Evolutionary conservation across 768 basidiomycete species (phyloP), one percentile per base, ranked within the genome.

Genomic region (Xerocomus spinulosus): DNA sequence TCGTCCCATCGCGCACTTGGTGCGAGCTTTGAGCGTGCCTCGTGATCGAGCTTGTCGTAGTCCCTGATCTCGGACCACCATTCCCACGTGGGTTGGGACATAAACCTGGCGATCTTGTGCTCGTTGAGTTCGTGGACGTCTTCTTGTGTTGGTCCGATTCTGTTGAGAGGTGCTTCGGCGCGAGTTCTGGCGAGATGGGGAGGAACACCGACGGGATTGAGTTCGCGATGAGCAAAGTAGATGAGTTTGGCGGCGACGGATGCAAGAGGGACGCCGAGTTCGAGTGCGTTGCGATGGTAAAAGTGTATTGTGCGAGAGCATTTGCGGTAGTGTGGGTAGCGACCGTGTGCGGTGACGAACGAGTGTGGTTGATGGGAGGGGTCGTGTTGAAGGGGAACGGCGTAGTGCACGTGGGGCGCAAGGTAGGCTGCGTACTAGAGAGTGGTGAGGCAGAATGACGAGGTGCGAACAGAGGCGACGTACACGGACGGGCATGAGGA

Each of bases 341-440:
- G 60, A 0, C 79, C 78, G 40, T 79, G 77, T 0, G 54, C 61
- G 4, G 72, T 70, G 23, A 57, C 38, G 39, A 71, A 51, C 2
- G 72, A 68, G 43, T 60, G 56, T 24, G 64, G 57, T 15, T 40
- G 51, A 14, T 57, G 50, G 3, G 43, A 34, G 23, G 42, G 34
- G 48, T 53, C 52, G 42, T 47, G 44, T 1, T 55, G 43, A 26
- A 81, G 69, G 0, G 86, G 84, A 29, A 87, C 66, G 45, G 63
- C 26, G 57, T 74, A 81, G 58, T 85, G 81, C 46, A 77, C 70
- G 14, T 83, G 79, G 0, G 87, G 84, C 0, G 82, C 82, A 34
- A 77, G 69, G 32, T 79, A 71, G 4, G 77, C 63, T 1, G 81
- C 67, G 58, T 85, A 87, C 73, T 81, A 55, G 43, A 15, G 43